A percentile compares a stretch with the other conserved stretches of the same genome.
Conservation (phyloP, 73 alveolate genomes). For the Paramecium tetraurelia region DNA sequence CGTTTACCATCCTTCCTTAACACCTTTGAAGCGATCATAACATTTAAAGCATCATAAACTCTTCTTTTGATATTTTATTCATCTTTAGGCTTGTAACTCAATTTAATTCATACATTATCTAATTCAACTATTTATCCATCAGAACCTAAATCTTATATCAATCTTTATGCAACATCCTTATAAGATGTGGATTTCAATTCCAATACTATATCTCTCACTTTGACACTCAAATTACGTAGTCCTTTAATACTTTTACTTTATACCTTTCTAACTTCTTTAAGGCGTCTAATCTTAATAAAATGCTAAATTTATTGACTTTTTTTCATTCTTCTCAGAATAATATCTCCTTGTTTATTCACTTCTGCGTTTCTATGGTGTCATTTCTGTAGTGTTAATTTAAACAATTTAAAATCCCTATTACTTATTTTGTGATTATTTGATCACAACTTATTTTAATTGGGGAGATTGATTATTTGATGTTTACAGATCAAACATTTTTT, state of each 20-base stretch:
- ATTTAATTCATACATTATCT: constrained; percentile 33
- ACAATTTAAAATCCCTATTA: not conserved
- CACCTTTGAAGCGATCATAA: constrained; percentile 82
- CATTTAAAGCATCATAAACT: constrained; percentile 91
- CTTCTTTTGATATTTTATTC: constrained; percentile 88
- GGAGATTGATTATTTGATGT: not conserved
- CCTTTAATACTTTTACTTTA: constrained; percentile 54
- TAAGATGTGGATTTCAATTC: constrained; percentile 71
- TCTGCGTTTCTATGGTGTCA: not conserved
- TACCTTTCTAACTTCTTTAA: constrained; percentile 30
- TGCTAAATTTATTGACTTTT: not conserved
- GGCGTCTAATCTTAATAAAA: not conserved
- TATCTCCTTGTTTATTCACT: not conserved
- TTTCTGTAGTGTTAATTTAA: not conserved
- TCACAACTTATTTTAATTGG: not conserved
- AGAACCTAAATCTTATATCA: constrained; percentile 62
- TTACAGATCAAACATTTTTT: not conserved
- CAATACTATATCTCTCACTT: constrained; percentile 78
- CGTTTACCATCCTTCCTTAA: constrained; percentile 73
- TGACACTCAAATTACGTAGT: constrained; percentile 71
- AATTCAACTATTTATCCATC: constrained; percentile 58
- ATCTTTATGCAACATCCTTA: constrained; percentile 82
- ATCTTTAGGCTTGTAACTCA: constrained; percentile 68
- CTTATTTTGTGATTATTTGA: not conserved
- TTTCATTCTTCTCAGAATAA: constrained; percentile 19